Evolutionary conservation across 192 early-diverging fungal genomes (phyloP).

Genomic region (Chytriomyces hyalinus): DNA sequence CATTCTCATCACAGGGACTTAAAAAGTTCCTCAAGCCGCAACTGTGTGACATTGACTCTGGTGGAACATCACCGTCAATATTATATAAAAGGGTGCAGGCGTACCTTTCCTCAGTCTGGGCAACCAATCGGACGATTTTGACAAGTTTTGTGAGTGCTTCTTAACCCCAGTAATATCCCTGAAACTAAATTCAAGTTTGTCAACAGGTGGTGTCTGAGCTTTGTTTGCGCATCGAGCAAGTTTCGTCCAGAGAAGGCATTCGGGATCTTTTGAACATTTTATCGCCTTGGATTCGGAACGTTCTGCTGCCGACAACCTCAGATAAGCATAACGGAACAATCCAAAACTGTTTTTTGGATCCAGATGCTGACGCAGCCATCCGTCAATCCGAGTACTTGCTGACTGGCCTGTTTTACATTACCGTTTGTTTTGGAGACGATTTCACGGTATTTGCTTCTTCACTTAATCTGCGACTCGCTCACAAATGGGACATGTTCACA

Average conservation of each 20-base stretch:
- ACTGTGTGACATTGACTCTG: constrained; percentile 59
- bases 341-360: constrained; percentile 32
- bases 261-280: constrained; percentile 75
- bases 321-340: neutral
- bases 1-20: constrained; percentile 5
- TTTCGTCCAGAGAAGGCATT: constrained; percentile 55
- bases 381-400: constrained; percentile 57
- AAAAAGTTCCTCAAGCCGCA: constrained; percentile 35
- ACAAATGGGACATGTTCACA: neutral
- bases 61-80: constrained; percentile 70
- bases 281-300: constrained; percentile 81
- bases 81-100: constrained; percentile 83
- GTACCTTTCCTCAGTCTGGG: constrained; percentile 69
- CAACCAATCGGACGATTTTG: constrained; percentile 65
- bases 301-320: constrained; percentile 49
- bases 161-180: neutral
- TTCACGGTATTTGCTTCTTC: constrained; percentile 49
- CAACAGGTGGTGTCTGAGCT: constrained; percentile 74
- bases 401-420: constrained; percentile 82
- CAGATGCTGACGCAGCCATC: constrained; percentile 1
- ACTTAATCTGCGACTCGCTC: neutral
- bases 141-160: constrained; percentile 58
- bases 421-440: constrained; percentile 78
- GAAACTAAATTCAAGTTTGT: constrained; percentile 6
- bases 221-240: constrained; percentile 67